Evolutionary conservation across 345 rosid genomes (phyloP).

Genomic region (Alliaria petiolata): DNA sequence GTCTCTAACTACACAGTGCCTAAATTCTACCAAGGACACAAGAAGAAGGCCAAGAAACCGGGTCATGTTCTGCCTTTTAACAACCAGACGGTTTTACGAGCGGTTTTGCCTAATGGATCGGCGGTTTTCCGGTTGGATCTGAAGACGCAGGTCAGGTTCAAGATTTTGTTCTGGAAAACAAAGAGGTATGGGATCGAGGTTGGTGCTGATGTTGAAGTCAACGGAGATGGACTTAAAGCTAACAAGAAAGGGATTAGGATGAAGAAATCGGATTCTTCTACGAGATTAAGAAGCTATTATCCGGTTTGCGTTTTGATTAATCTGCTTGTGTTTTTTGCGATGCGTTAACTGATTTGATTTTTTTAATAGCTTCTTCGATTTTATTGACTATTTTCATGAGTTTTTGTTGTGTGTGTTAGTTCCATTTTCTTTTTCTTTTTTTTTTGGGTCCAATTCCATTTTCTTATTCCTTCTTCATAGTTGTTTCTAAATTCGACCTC

Average conservation of each 20-base stretch:
- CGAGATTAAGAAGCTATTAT: background rate
- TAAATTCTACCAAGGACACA: slow-evolving; percentile 54
- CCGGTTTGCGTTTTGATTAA: slow-evolving; percentile 7
- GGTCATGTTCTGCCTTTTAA: slow-evolving; percentile 18
- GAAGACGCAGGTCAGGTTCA: slow-evolving; percentile 66
- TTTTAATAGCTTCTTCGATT: background rate
- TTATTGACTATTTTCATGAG: background rate
- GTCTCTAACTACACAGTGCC: slow-evolving; percentile 31
- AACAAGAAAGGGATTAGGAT: slow-evolving; percentile 38
- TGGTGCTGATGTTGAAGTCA: slow-evolving; percentile 47
- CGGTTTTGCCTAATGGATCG: slow-evolving; percentile 35
- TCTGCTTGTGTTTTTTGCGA: slow-evolving; percentile 11
- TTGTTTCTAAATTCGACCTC: slow-evolving; percentile 3
- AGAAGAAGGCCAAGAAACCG: slow-evolving; percentile 55
- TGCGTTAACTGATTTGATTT: background rate
- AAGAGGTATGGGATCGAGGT: slow-evolving; percentile 46
- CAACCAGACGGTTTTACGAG: slow-evolving; percentile 33
- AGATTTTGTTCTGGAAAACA: slow-evolving; percentile 59
- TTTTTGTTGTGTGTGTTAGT: background rate
- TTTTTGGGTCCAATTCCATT: too few species aligned
- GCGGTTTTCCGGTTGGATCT: slow-evolving; percentile 57
- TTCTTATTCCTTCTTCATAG: background rate
- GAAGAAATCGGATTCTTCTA: slow-evolving; percentile 30
- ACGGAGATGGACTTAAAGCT: slow-evolving; percentile 32
- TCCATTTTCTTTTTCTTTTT: background rate